Evolutionary conservation across 2,329 filamentous ascomycete genomes (phyloP).

Genomic region (Sporothrix brasiliensis): DNA sequence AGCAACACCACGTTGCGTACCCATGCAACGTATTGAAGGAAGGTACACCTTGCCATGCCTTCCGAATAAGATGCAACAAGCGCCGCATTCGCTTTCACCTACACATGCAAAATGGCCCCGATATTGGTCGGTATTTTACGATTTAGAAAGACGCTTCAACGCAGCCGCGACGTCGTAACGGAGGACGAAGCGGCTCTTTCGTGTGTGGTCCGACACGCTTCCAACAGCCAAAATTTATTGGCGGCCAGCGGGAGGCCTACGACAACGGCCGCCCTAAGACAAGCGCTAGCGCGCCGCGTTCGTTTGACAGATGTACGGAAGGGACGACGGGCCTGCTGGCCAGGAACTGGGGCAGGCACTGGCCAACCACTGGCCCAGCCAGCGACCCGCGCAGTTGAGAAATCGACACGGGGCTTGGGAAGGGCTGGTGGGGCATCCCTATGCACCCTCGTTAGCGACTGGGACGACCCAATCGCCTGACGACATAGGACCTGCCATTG

Average conservation of each 20-base stretch:
- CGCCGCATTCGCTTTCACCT: not conserved
- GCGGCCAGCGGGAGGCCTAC: constrained; percentile 25
- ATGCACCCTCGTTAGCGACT: not conserved
- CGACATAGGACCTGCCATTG: not conserved
- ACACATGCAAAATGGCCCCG: not conserved
- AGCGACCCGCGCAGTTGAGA: not conserved
- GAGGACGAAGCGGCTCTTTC: constrained; percentile 18
- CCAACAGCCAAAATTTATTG: not conserved
- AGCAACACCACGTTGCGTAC: not conserved
- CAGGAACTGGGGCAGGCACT: not conserved
- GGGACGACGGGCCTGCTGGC: not conserved
- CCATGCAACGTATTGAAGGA: not conserved
- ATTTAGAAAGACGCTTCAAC: constrained; percentile 3
- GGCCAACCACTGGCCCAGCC: not conserved
- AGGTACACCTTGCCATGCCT: not conserved
- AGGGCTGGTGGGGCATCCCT: not conserved
- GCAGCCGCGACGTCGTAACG: not conserved
- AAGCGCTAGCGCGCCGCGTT: constrained; percentile 3
- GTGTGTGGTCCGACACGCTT: not conserved
- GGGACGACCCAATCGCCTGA: constrained; percentile 6
- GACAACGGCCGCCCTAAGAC: constrained; percentile 1
- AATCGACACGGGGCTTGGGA: constrained; percentile 8
- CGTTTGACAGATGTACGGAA: constrained; percentile 5
- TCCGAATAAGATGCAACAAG: not conserved
- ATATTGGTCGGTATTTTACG: not conserved